A percentile compares a stretch with the other conserved stretches of the same genome.
phyloP scores from a whole-genome alignment of 2,329 filamentous ascomycete genomes.

The Zymoseptoria crescenta region DNA sequence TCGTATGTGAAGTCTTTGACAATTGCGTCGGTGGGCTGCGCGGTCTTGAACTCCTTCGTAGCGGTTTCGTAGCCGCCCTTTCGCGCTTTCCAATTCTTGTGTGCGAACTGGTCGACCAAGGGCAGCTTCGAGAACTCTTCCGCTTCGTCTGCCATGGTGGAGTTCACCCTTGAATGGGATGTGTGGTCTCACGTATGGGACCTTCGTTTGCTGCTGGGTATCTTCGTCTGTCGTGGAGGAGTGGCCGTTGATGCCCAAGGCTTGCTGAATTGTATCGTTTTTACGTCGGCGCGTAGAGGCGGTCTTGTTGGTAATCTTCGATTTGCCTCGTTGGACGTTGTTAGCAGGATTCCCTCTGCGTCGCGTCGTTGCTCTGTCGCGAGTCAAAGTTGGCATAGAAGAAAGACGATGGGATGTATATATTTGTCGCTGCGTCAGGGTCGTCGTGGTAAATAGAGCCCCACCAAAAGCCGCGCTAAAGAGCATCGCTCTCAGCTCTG shows the following conservation, averaged over 20 bases:
- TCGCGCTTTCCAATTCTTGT: slow-evolving; percentile 97
- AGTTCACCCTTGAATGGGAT: neutral
- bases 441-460: neutral
- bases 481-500: no score
- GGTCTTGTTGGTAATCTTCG: neutral
- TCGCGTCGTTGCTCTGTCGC: neutral
- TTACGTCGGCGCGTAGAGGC: neutral
- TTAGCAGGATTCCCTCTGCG: neutral
- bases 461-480: neutral
- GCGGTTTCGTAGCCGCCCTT: slow-evolving; percentile 94
- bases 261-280: neutral
- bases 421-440: neutral
- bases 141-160: slow-evolving; percentile 65
- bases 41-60: slow-evolving; percentile 74
- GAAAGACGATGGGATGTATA: neutral
- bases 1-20: slow-evolving; percentile 86
- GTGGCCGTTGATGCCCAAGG: slow-evolving; percentile 1
- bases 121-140: slow-evolving; percentile 76
- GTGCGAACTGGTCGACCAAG: slow-evolving; percentile 69
- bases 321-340: neutral
- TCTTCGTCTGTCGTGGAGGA: neutral
- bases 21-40: slow-evolving; percentile 73
- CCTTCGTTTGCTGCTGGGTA: neutral
- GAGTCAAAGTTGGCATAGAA: neutral
- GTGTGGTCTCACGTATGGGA: neutral